Conservation (phyloP, 192 early-diverging fungal species). For the Cladochytrium replicatum region DNA sequence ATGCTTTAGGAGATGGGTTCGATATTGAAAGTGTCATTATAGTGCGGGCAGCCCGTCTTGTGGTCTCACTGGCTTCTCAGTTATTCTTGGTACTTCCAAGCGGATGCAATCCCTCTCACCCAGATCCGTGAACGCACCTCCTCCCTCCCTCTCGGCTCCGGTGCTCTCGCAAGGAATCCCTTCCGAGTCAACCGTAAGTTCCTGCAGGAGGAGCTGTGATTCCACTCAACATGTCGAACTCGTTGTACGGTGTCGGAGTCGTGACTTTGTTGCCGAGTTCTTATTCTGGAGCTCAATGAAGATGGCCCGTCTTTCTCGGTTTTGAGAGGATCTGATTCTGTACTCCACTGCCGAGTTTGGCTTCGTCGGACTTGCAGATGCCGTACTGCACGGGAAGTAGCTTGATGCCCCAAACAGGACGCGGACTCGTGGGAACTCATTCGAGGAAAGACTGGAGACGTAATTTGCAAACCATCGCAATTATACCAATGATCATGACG, state of each 20-base stretch:
- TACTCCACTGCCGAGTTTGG: conserved; percentile 90
- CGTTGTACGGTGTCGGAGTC: conserved; percentile 79
- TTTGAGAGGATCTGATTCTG: conserved; percentile 93
- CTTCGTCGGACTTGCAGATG: conserved; percentile 89
- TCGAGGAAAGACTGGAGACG: conserved; percentile 91
- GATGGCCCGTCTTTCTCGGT: conserved; percentile 83
- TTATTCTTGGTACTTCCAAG: conserved; percentile 84
- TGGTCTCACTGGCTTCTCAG: conserved; percentile 89
- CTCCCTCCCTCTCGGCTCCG: conserved; percentile 79
- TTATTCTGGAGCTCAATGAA: conserved; percentile 83
- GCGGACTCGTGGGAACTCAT: conserved; percentile 91
- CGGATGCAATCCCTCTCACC: conserved; percentile 74
- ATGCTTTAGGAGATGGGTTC: background rate
- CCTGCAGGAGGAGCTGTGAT: conserved; percentile 81
- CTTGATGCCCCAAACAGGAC: conserved; percentile 99
- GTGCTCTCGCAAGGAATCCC: conserved; percentile 93
- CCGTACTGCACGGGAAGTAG: conserved; percentile 93
- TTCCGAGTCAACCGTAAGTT: conserved; percentile 91
- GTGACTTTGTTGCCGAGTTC: conserved; percentile 97
- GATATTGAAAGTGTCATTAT: background rate
- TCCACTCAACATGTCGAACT: conserved; percentile 78
- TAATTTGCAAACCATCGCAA: conserved; percentile 84
- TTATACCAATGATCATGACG: too few species aligned
- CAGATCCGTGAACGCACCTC: conserved; percentile 75
- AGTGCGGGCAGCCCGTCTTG: conserved; percentile 94